Base-by-base conservation (phyloP, 1,284 basidiomycete genomes). In the Hymenochaete sp. region DNA sequence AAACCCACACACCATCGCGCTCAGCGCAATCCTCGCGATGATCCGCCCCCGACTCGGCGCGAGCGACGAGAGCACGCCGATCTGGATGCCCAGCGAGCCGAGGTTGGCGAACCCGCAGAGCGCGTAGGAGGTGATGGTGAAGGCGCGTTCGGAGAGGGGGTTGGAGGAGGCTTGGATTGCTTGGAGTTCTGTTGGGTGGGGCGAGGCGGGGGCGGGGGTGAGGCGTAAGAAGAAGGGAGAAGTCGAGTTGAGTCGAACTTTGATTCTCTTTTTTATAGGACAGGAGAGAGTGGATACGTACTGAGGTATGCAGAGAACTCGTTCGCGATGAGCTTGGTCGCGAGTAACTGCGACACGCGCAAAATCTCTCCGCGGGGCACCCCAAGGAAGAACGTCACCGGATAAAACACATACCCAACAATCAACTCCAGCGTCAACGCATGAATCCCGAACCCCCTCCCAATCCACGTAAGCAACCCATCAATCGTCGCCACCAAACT, bases 71-170 rank as follows among this genome's bases (percentile, higher is more conserved):
- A 93, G 73, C 55, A 93, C 89, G 63, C 91, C 92, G 51, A 93
- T 83, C 64, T 93, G 88, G 58, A 93, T 91, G 62, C 90, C 92
- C 33, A 92, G 67, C 28, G 86, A 89, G 51, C 80, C 75, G 31
- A 90, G 68, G 66, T 95, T 95, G 46, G 88, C 89, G 59, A 95
- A 95, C 8, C 91, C 91, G 61, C 91, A 93, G 33, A 91, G 80
- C 31, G 82, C 81, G 59, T 90, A 91, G 26, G 81, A 80, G 32
- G 80, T 76, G 55, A 93, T 90, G 44, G 77, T 84, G 64, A 70
- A 87, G 38, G 75, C 85, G 44, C 85, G 83, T 28, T 62, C 66
- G n/a, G 76, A 78, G 44, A 90, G 72, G 6, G 82, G 77, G 46
- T 71, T 65, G 22, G 64, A 59, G 45, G 66, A 64, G 4, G 54